These are phyloP conservation scores for Nicotiana sylvestris DNA, from an alignment of 257 asterid species.

Conservation along the genomic window DNA sequence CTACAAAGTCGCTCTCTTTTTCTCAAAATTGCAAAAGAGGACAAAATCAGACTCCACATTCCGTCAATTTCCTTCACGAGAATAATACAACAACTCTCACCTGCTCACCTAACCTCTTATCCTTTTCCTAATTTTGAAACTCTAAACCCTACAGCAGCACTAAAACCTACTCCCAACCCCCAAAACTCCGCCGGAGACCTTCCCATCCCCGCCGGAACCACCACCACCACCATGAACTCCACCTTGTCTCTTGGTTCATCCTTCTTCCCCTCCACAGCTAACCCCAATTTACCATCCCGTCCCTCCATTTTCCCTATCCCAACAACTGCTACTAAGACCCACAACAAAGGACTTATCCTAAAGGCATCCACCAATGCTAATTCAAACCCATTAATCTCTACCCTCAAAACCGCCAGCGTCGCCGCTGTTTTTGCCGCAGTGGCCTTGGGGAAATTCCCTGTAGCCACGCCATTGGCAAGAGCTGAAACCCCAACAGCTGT, in stretches of 20 bases:
- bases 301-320: not conserved
- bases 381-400: conserved; percentile 21
- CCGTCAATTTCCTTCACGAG: too few relatives aligned
- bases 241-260: not conserved
- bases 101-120: too few relatives aligned
- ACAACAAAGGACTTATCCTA: not conserved
- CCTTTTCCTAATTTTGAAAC: not conserved
- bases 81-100: too few relatives aligned
- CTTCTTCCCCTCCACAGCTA: not conserved
- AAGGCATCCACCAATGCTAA: conserved; percentile 21
- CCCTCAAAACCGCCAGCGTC: conserved; percentile 47
- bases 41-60: too few relatives aligned
- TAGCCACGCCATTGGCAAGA: conserved; percentile 23
- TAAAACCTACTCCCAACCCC: not conserved
- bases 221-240: not conserved
- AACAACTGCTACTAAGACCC: not conserved
- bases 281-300: not conserved
- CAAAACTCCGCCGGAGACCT: not conserved
- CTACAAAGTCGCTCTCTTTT: too few relatives aligned
- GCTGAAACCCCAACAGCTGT: conserved; percentile 28
- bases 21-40: too few relatives aligned
- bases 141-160: not conserved
- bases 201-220: not conserved
- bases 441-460: conserved; percentile 35
- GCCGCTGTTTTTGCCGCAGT: conserved; percentile 54